Evolutionary conservation across 768 basidiomycete species (phyloP).

Genomic region (Steccherinum ochraceum): DNA sequence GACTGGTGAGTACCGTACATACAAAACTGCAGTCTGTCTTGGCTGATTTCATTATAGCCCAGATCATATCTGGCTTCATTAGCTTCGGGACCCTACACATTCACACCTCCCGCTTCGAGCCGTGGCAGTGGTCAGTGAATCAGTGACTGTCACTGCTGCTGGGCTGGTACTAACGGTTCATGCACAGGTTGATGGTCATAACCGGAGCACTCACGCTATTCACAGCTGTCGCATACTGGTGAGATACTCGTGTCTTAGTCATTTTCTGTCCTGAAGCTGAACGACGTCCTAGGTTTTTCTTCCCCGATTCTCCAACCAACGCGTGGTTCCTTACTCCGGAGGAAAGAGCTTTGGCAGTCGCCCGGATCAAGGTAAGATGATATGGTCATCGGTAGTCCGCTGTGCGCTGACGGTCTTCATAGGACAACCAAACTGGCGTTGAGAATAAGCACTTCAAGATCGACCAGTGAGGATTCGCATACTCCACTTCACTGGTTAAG

Average conservation of each 20-base stretch:
- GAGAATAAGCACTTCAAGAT: constrained; percentile 80
- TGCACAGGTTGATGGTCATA: constrained; percentile 59
- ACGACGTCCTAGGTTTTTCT: constrained; percentile 48
- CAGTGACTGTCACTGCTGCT: too few species aligned
- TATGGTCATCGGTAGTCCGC: not conserved
- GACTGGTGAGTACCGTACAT: constrained; percentile 37
- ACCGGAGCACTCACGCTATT: constrained; percentile 54
- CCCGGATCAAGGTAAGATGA: constrained; percentile 56
- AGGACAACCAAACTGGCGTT: constrained; percentile 75
- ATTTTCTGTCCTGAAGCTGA: not conserved
- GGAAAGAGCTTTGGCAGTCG: constrained; percentile 60
- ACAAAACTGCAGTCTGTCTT: not conserved
- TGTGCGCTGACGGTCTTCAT: not conserved
- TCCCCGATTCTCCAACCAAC: constrained; percentile 69
- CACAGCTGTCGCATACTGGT: constrained; percentile 52
- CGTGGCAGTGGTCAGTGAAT: constrained; percentile 60
- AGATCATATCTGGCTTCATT: constrained; percentile 64
- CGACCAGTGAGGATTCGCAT: constrained; percentile 63
- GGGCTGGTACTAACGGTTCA: not conserved
- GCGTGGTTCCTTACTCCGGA: constrained; percentile 67
- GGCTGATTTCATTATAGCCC: constrained; percentile 33
- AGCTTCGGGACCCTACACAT: constrained; percentile 65
- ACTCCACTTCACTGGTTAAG: not conserved
- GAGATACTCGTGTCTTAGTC: constrained; percentile 7
- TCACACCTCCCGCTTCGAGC: constrained; percentile 46